A percentile compares a stretch with the other conserved stretches of the same genome.
Conservation (phyloP, 345 rosid species). For the Eucalyptus viminalis region DNA sequence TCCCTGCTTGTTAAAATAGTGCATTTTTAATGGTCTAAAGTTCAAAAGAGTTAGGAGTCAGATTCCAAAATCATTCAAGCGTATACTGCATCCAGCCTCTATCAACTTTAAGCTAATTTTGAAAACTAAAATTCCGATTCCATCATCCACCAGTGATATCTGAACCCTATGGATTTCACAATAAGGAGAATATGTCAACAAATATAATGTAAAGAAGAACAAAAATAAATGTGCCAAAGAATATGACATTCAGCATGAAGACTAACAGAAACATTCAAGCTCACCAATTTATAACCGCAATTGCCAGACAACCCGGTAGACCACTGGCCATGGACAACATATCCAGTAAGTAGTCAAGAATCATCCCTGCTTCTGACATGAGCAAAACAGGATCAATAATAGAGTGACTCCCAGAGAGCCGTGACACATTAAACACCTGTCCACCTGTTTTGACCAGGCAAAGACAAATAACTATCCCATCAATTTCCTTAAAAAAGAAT, state of each 20-base stretch:
- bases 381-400: slow-evolving; percentile 50
- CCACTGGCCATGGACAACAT: slow-evolving; percentile 29
- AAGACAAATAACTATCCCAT: background rate
- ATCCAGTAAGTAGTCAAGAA: slow-evolving; percentile 40
- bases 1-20: background rate
- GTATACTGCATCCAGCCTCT: background rate
- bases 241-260: background rate
- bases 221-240: background rate
- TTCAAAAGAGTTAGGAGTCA: background rate
- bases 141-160: background rate
- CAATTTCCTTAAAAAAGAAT: background rate
- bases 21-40: background rate
- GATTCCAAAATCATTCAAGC: background rate
- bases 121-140: background rate
- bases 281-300: slow-evolving; percentile 75
- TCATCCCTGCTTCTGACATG: slow-evolving; percentile 55
- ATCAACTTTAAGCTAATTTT: background rate
- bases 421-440: slow-evolving; percentile 54
- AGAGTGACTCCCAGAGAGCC: slow-evolving; percentile 66
- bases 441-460: slow-evolving; percentile 30
- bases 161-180: background rate
- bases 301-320: slow-evolving; percentile 58
- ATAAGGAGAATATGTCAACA: background rate
- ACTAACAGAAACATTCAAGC: slow-evolving; percentile 15
- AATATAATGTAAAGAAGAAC: background rate